Evolutionary conservation across 495 filamentous ascomycete genomes (phyloP), one percentile per base, ranked within the genome.

Genomic region (Rusavskia elegans): DNA sequence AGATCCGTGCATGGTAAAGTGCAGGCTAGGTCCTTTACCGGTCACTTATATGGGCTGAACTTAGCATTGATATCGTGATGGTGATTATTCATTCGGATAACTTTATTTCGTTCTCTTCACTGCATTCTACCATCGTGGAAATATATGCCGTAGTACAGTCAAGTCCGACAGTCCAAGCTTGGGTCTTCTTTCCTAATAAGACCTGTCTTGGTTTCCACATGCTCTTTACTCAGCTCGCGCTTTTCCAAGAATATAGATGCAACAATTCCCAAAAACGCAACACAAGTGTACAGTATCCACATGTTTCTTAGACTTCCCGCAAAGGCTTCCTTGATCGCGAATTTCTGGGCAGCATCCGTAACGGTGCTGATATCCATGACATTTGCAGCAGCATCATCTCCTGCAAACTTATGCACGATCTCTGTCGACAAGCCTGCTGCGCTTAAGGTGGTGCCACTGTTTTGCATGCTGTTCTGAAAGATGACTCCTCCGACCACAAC

Each of bases 401-500:
- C 73, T 5, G 72, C 65, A 51, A 82, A 64, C 48, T 67, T 55
- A 1, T 68, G 50, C 0, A 69, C 55, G 35, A 75, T 17, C 0
- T 57, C 49, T 0, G 56, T 40, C 0, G 68, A 65, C 20, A 80
- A 63, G 2, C 79, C 79, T 13, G 72, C 68, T 5, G 67, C 66
- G 3, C 55, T 51, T 2, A 83, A 68, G 2, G 42, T 55, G 0
- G 64, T 38, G 5, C 60, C 59, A 40, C 61, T 71, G 35, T 59
- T 48, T 19, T 59, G 50, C 80, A 84, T 83, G 41, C 76, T 68
- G 50, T 80, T 79, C 55, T 77, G 74, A 62, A 93, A 93, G 29
- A 95, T 78, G 2, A 89, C 84, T 14, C 84, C 78, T 16, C 88
- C 88, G 23, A 92, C 75, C 20, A 89, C 85, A 25, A 92, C 78